A percentile compares a stretch with the other conserved stretches of the same genome.
phyloP scores from a whole-genome alignment of 768 basidiomycete genomes.

The Tricholoma terreum region DNA sequence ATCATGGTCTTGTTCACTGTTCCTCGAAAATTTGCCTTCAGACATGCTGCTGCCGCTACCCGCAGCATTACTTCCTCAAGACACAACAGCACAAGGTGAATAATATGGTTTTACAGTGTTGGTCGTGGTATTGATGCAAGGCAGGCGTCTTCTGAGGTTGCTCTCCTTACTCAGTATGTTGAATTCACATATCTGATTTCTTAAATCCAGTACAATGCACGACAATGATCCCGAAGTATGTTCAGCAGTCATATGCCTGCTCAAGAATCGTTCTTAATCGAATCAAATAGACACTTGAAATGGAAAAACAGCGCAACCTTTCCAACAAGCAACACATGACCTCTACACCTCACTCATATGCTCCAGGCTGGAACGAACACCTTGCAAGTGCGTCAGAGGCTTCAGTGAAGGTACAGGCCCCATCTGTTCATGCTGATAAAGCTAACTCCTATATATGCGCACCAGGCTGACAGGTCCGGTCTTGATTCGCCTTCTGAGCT shows the following conservation, averaged over 20 bases:
- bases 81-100: conserved; percentile 24
- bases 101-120: background rate
- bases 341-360: conserved; percentile 47
- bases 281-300: conserved; percentile 41
- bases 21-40: conserved; percentile 1
- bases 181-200: conserved; percentile 9
- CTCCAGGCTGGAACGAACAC: conserved; percentile 71
- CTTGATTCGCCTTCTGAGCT: conserved; percentile 29
- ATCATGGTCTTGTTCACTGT: conserved; percentile 11
- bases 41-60: background rate
- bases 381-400: conserved; percentile 67
- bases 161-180: conserved; percentile 1
- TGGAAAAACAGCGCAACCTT: conserved; percentile 52
- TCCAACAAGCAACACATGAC: conserved; percentile 41
- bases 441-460: background rate
- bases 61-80: conserved; percentile 7
- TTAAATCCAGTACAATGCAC: conserved; percentile 47
- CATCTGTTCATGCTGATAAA: background rate
- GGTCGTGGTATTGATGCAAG: background rate
- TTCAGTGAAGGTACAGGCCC: conserved; percentile 47
- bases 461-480: conserved; percentile 40
- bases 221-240: conserved; percentile 55
- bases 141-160: conserved; percentile 26
- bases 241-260: background rate
- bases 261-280: background rate